Evolutionary conservation across 75 land plant species (phyloP).

Genomic region (Pinus albicaulis): DNA sequence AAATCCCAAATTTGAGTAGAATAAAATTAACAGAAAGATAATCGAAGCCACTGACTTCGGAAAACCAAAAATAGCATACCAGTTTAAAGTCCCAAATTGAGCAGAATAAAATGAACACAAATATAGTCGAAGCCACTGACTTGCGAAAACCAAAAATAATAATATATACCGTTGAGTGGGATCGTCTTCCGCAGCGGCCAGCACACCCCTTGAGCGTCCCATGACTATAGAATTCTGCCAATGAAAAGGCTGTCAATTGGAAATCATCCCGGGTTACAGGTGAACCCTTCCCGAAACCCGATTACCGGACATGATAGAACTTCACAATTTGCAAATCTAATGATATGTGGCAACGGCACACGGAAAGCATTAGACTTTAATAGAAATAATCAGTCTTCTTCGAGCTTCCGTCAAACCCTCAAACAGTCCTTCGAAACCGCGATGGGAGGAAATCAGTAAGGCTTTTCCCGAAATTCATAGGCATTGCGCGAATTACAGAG

Average conservation of each 20-base stretch:
- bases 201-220: constrained; percentile 38
- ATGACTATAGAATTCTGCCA: not conserved
- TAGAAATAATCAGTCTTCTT: too few relatives aligned
- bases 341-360: not conserved
- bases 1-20: not conserved
- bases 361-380: not conserved
- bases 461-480: not conserved
- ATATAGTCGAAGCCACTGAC: not conserved
- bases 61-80: not conserved
- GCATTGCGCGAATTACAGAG: too few relatives aligned
- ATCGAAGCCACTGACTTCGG: not conserved
- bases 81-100: not conserved
- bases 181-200: constrained; percentile 28
- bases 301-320: not conserved
- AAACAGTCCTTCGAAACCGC: not conserved
- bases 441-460: not conserved
- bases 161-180: constrained; percentile 30
- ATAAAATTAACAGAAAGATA: not conserved
- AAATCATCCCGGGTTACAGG: not conserved
- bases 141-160: not conserved
- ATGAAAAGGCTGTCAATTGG: not conserved
- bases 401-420: too few relatives aligned
- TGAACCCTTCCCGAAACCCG: not conserved
- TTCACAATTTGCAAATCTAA: not conserved
- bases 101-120: not conserved